Percentiles rank a stretch among this genome's conserved stretches.
Conservation (phyloP, 129 eudicot genomes). For the Tagetes erecta region DNA sequence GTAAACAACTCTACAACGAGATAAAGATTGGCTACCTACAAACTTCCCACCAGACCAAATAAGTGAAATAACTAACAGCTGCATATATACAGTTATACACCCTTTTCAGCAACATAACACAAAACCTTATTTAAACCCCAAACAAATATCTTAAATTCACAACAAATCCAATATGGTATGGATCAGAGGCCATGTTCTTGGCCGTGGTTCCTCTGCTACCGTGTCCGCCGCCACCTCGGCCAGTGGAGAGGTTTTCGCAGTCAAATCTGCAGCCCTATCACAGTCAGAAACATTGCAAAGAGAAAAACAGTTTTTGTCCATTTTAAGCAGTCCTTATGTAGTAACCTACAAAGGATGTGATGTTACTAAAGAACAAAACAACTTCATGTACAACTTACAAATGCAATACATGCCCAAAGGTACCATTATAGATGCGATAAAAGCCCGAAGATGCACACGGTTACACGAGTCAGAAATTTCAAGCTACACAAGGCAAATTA, state of each 20-base stretch:
- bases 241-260: constrained; percentile 54
- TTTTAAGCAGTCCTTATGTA: constrained; percentile 45
- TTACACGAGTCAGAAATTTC: constrained; percentile 43
- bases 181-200: constrained; percentile 65
- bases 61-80: constrained; percentile 19
- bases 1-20: constrained; percentile 39
- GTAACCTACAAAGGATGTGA: constrained; percentile 59
- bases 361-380: constrained; percentile 44
- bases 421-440: constrained; percentile 40
- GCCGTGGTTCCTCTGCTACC: constrained; percentile 73
- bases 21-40: constrained; percentile 38
- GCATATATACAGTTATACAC: constrained; percentile 4
- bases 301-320: constrained; percentile 54
- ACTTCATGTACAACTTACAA: constrained; percentile 50
- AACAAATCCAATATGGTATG: constrained; percentile 49
- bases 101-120: constrained; percentile 30
- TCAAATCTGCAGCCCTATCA: constrained; percentile 47
- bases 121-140: constrained; percentile 34
- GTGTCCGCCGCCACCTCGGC: constrained; percentile 52
- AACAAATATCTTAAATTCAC: constrained; percentile 12
- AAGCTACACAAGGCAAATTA: constrained; percentile 47
- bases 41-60: constrained; percentile 58
- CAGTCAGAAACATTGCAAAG: constrained; percentile 50
- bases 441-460: not conserved
- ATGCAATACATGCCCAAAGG: constrained; percentile 68